Percentiles rank a stretch among this genome's conserved stretches.
Evolutionary conservation across 2,329 filamentous ascomycete genomes (phyloP).

Genomic region (Colletotrichum kahawae): DNA sequence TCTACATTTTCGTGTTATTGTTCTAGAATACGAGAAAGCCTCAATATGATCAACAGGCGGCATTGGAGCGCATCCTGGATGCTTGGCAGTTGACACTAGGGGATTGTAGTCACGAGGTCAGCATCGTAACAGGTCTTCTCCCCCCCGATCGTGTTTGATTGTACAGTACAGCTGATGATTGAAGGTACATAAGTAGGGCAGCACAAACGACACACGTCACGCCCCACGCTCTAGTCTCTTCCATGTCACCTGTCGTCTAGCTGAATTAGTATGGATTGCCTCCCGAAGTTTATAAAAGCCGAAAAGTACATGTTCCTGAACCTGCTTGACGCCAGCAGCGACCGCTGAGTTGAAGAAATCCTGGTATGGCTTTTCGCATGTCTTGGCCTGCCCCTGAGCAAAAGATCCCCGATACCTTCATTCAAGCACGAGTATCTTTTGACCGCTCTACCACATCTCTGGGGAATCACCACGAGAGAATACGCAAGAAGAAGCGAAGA

Average conservation of each 20-base stretch:
- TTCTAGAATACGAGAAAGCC: background rate
- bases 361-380: too few relatives aligned
- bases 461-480: rapidly evolving
- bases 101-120: background rate
- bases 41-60: background rate
- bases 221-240: background rate
- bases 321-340: too few relatives aligned
- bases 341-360: too few relatives aligned
- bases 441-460: too few relatives aligned
- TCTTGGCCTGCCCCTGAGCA: too few relatives aligned
- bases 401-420: too few relatives aligned
- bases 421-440: too few relatives aligned
- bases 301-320: background rate
- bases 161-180: rapidly evolving
- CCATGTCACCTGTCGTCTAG: background rate
- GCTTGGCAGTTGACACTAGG: background rate
- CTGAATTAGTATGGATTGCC: rapidly evolving
- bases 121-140: background rate
- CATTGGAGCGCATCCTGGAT: background rate
- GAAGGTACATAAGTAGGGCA: background rate
- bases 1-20: rapidly evolving
- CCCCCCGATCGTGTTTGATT: rapidly evolving
- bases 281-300: background rate
- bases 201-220: background rate
- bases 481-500: background rate